A percentile compares a stretch with the other conserved stretches of the same genome.
Evolutionary conservation across 495 filamentous ascomycete species (phyloP).

Genomic region (Penicillium desertorum): DNA sequence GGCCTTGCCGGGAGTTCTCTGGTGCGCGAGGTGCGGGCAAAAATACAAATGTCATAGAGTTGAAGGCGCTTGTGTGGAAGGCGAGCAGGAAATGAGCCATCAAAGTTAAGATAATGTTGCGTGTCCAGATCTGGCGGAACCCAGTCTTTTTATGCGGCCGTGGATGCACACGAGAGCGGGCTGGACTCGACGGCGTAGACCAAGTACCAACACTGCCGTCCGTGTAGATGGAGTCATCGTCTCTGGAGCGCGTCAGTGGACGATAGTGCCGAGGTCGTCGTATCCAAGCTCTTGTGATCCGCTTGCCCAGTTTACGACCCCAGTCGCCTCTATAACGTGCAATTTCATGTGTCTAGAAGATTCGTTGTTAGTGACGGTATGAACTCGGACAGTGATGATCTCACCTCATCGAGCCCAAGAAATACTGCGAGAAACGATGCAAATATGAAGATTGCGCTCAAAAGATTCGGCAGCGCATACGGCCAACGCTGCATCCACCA

Average conservation of each 20-base stretch:
- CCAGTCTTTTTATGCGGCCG: slow-evolving; percentile 38
- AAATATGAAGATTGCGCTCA: slow-evolving; percentile 57
- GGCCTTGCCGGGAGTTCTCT: slow-evolving; percentile 42
- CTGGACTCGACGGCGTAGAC: slow-evolving; percentile 32
- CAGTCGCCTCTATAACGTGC: slow-evolving; percentile 48
- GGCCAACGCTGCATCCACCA: slow-evolving; percentile 62
- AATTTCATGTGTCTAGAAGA: slow-evolving; percentile 49
- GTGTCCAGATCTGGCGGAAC: slow-evolving; percentile 61
- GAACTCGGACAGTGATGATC: neutral
- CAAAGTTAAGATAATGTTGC: slow-evolving; percentile 60
- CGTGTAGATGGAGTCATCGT: slow-evolving; percentile 35
- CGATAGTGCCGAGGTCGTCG: slow-evolving; percentile 32
- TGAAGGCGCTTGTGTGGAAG: slow-evolving; percentile 75
- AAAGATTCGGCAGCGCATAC: slow-evolving; percentile 62
- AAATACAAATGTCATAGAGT: slow-evolving; percentile 70
- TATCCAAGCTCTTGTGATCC: slow-evolving; percentile 36
- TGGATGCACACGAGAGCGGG: slow-evolving; percentile 19
- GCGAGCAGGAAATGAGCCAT: slow-evolving; percentile 64
- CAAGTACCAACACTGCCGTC: slow-evolving; percentile 30
- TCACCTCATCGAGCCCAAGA: slow-evolving; percentile 60
- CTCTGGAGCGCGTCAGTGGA: slow-evolving; percentile 26
- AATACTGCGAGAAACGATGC: slow-evolving; percentile 49
- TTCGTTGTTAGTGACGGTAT: slow-evolving; percentile 10
- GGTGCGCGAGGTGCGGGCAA: slow-evolving; percentile 62
- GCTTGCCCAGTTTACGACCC: slow-evolving; percentile 49